Base-by-base conservation (phyloP, 352 stramenopile genomes). In the Ophiocytium majus region DNA sequence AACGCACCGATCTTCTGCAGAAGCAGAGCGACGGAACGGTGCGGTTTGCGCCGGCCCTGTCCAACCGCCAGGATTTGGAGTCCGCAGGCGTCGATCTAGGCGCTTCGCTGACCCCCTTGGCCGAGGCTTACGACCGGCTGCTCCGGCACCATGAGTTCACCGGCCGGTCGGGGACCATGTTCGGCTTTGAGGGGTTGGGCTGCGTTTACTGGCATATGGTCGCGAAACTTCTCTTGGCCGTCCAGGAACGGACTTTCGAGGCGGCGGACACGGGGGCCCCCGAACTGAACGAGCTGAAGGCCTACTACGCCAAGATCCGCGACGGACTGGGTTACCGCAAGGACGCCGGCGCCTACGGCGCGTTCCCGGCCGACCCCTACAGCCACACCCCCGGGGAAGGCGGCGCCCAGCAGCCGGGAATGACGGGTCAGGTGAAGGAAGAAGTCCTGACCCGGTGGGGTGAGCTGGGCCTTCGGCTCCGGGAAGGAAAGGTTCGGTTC, bases 371-470 rank as follows among this genome's bases (percentile, higher is more conserved):
- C 74, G 74, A 80, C n/a, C 74, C 74, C 37, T 80, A 80, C 37
- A 23, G 14, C 28, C 74, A 80, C 74, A 80, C 74, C 28, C 19
- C 19, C 37, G 17, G 37, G 74, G 19, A 71, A 23, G 19, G 17
- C 28, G 28, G 28, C 28, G 74, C 74, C 37, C 74, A 75, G 28
- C 74, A 80, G 37, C 74, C 74, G 19, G 74, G 74, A 17, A 80
- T 80, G 74, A 80, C 74, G 14, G 74, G 74, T 17, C 74, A 80
- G 74, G 74, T 80, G 28, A 80, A 80, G 74, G 74, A 80, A n/a
- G 74, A 80, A 63, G 31, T 80, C 74, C 19, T 80, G 19, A 80
- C 74, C 74, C 74, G 74, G 17, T 80, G 17, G 14, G 74, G 28
- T 63, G 74, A 80, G 37, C 74, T 80, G 19, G 74, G 74, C 17